phyloP scores from a whole-genome alignment of 2,329 filamentous ascomycete species.

The Fusarium dlaminii region DNA sequence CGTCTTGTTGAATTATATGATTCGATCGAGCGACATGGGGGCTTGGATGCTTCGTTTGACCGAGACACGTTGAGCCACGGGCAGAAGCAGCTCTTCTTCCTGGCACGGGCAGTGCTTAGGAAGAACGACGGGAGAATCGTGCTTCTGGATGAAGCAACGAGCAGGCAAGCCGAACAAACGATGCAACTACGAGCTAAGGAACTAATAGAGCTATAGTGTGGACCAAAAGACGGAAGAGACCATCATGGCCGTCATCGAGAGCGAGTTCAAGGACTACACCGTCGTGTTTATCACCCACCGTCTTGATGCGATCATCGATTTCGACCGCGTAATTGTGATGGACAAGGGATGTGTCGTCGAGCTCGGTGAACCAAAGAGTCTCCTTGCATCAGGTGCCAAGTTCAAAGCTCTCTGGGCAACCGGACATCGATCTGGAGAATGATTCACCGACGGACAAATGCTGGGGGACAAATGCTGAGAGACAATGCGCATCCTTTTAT shows the following conservation, averaged over 20 bases:
- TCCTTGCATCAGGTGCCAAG: conserved; percentile 28
- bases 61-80: conserved; percentile 54
- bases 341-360: conserved; percentile 42
- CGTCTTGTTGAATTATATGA: conserved; percentile 55
- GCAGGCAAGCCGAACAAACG: conserved; percentile 40
- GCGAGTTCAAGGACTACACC: conserved; percentile 56
- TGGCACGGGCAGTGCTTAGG: conserved; percentile 58
- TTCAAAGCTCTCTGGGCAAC: conserved; percentile 47
- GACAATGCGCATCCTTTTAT: not conserved
- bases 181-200: too few species aligned
- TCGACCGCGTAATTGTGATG: conserved; percentile 44
- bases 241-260: conserved; percentile 48
- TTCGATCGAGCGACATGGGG: conserved; percentile 50
- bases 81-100: conserved; percentile 60
- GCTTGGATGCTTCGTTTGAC: conserved; percentile 49
- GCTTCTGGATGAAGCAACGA: conserved; percentile 56
- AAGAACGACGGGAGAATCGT: conserved; percentile 51
- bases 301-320: conserved; percentile 54
- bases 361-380: conserved; percentile 36
- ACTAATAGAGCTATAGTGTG: conserved; percentile 39
- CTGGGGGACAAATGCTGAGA: not conserved
- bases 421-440: not conserved
- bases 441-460: not conserved
- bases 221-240: conserved; percentile 47
- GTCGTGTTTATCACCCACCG: conserved; percentile 58